phyloP scores from a whole-genome alignment of 306 rosid species.

The Arachis hypogaea region DNA sequence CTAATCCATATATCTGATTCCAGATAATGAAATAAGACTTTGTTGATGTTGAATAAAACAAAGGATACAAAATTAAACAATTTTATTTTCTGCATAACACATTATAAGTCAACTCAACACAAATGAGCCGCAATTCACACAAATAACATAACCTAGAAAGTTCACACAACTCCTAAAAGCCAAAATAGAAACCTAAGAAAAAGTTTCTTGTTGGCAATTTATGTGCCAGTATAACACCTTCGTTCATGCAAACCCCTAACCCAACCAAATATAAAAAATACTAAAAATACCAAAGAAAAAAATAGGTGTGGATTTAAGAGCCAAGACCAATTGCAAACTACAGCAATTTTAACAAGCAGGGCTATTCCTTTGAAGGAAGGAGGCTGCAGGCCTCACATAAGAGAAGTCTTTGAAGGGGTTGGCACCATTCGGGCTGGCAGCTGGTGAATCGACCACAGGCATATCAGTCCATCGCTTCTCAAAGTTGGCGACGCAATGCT shows the following conservation, averaged over 20 bases:
- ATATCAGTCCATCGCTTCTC: slow-evolving; percentile 95
- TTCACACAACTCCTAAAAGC: slow-evolving; percentile 4
- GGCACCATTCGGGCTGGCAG: slow-evolving; percentile 80
- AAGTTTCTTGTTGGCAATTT: slow-evolving; percentile 8
- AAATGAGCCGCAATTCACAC: slow-evolving; percentile 36
- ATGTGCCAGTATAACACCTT: slow-evolving; percentile 4
- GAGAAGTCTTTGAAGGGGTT: slow-evolving; percentile 77
- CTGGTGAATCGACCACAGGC: slow-evolving; percentile 87
- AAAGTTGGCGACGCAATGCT: slow-evolving; percentile 87
- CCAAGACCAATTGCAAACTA: slow-evolving; percentile 9
- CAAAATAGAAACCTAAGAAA: neutral
- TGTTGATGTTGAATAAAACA: neutral
- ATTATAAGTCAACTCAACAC: slow-evolving; percentile 35
- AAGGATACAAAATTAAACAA: neutral
- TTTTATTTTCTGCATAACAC: slow-evolving; percentile 31
- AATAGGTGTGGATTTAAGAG: neutral
- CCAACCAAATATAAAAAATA: slow-evolving; percentile 9
- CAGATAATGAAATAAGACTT: too few relatives aligned
- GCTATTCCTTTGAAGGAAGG: slow-evolving; percentile 64
- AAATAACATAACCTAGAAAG: slow-evolving; percentile 17
- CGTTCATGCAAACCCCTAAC: slow-evolving; percentile 30
- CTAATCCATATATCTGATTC: too few relatives aligned
- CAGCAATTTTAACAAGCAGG: slow-evolving; percentile 34
- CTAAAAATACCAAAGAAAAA: neutral
- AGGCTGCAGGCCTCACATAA: slow-evolving; percentile 80